These are phyloP conservation scores for Cystofilobasidium ferigula DNA, from an alignment of 768 basidiomycete genomes.

Conservation along the genomic window DNA sequence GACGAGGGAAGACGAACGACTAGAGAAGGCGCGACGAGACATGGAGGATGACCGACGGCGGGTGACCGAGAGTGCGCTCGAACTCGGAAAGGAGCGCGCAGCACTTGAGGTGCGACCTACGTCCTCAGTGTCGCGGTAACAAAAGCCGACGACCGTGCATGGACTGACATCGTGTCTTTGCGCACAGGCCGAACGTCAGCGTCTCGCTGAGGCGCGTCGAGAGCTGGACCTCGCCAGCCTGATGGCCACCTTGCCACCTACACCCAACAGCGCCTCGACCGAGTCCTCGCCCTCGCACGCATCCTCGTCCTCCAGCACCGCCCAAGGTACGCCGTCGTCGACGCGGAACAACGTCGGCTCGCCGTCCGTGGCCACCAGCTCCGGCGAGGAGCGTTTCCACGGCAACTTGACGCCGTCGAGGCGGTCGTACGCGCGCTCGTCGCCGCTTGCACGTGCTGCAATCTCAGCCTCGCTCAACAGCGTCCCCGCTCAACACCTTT, in stretches of 20 bases:
- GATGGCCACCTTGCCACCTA: conserved; percentile 8
- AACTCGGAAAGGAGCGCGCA: conserved; percentile 55
- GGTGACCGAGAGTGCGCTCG: conserved; percentile 54
- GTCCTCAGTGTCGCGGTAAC: too few relatives aligned
- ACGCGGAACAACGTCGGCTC: background rate
- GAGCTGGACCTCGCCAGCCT: conserved; percentile 18
- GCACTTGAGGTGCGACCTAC: conserved; percentile 49
- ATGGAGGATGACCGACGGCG: conserved; percentile 57
- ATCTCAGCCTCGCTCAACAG: too few relatives aligned
- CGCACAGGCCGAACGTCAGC: conserved; percentile 51
- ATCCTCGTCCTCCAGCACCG: background rate
- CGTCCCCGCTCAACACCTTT: too few relatives aligned
- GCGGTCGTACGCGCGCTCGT: too few relatives aligned
- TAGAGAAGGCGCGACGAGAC: too few relatives aligned
- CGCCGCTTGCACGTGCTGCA: too few relatives aligned
- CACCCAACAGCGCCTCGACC: background rate
- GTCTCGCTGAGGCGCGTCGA: conserved; percentile 59
- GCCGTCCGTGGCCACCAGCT: background rate
- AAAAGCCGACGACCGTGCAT: too few relatives aligned
- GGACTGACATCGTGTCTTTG: background rate
- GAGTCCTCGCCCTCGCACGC: background rate
- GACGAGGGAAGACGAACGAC: too few relatives aligned
- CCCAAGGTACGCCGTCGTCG: background rate
- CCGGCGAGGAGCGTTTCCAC: too few relatives aligned
- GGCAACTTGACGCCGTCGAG: too few relatives aligned